Conservation (phyloP, 257 asterid genomes). For the Orobanche coerulescens region DNA sequence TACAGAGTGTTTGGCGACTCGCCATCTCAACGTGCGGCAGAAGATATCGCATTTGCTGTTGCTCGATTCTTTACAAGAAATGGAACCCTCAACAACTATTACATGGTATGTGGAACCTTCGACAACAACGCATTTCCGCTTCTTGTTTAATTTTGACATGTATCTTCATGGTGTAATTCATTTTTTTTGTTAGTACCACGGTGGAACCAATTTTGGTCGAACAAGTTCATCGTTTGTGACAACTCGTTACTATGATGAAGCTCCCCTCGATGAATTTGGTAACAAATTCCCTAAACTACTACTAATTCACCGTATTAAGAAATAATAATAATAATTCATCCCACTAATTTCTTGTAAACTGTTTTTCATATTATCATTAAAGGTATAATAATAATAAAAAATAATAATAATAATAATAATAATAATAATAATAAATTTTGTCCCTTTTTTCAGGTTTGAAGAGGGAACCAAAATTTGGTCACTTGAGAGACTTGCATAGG, state of each 20-base stretch:
- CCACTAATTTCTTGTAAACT: too few relatives aligned
- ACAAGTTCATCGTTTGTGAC: conserved; percentile 81
- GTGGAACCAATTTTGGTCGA: conserved; percentile 90
- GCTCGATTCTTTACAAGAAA: conserved; percentile 69
- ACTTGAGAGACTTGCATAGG: conserved; percentile 70
- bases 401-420: too few relatives aligned
- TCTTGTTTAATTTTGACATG: too few relatives aligned
- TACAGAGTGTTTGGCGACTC: conserved; percentile 76
- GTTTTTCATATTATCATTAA: too few relatives aligned
- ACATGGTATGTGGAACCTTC: conserved; percentile 87
- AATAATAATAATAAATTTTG: not conserved
- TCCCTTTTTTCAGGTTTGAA: conserved; percentile 39
- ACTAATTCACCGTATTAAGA: too few relatives aligned
- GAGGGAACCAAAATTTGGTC: conserved; percentile 89
- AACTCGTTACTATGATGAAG: conserved; percentile 92
- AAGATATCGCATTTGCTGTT: conserved; percentile 76
- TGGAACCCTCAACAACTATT: conserved; percentile 86
- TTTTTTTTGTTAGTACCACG: conserved; percentile 51
- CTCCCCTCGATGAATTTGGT: conserved; percentile 96
- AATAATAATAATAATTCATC: too few relatives aligned
- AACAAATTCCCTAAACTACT: too few relatives aligned
- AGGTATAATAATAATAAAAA: too few relatives aligned
- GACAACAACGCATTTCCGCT: too few relatives aligned
- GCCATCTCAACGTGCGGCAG: conserved; percentile 85
- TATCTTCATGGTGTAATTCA: too few relatives aligned